Evolutionary conservation across 2,329 filamentous ascomycete species (phyloP), one percentile per base, ranked within the genome.

Genomic region (Pseudogymnoascus sp.): DNA sequence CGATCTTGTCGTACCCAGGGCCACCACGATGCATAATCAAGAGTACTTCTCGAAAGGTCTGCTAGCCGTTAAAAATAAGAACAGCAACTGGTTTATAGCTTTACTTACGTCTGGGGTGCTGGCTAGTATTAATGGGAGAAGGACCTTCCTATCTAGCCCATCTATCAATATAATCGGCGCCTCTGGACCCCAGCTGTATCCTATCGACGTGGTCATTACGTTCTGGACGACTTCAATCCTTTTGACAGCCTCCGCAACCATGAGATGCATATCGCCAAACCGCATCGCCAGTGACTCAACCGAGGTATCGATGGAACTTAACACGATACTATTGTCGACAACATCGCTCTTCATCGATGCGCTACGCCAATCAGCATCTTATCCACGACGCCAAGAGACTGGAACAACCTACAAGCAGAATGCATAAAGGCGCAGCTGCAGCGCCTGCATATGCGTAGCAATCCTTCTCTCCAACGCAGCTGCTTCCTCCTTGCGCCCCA

Each of bases 131-230:
- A 52, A 31, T 13, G 45, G 45, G 1, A 52, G 45, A 7, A 52
- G 45, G 4, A 52, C 45, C 18, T 33, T 52, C 9, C 45, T 31
- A 33, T 52, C 45, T 27, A 52, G 4, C 8, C 45, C 45, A 31
- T 52, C 45, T 33, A 52, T 52, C 29, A 52, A 27, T 52, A 33
- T 52, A 33, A 52, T 52, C 45, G 45, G 45, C n/a, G 45, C 45
- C 13, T 52, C 45, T 10, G 45, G 45, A 4, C 45, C 45, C 45
- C 45, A 52, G 27, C 45, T 52, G 27, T 52, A 52, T 52, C 45
- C 45, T 52, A 52, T 52, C 18, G 45, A 31, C 1, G 45, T 52
- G 4, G 27, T 52, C 27, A 31, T 13, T 2, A n/a, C 31, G 9
- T 52, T 52, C n/a, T 52, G 45, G 8, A 52, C 45, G 2, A 31